These are phyloP conservation scores for Diaporthe amygdali DNA, from an alignment of 2,329 filamentous ascomycete species.

Conservation along the genomic window DNA sequence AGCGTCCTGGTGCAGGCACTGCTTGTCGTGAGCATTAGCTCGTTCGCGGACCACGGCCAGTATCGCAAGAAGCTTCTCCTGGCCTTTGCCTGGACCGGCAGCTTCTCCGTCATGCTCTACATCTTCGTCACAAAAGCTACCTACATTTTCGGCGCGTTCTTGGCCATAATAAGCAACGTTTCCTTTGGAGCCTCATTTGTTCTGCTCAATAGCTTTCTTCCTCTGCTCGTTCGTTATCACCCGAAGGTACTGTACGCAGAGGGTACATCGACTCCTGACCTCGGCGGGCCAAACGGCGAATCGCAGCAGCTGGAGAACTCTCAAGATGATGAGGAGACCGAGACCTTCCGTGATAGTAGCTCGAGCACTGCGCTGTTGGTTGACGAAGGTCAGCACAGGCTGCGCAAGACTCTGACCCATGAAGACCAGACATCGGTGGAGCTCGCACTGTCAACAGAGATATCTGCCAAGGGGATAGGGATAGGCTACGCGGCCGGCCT, in stretches of 20 bases:
- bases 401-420: slow-evolving; percentile 47
- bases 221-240: slow-evolving; percentile 87
- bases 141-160: slow-evolving; percentile 80
- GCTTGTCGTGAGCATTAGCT: slow-evolving; percentile 94
- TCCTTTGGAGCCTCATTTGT: slow-evolving; percentile 96
- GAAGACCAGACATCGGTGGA: slow-evolving; percentile 66
- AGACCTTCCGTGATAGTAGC: slow-evolving; percentile 37
- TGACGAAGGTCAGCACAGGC: slow-evolving; percentile 33
- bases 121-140: slow-evolving; percentile 76
- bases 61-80: slow-evolving; percentile 90
- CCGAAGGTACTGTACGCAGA: slow-evolving; percentile 50
- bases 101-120: slow-evolving; percentile 86
- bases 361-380: slow-evolving; percentile 55
- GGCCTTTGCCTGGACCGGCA: slow-evolving; percentile 82
- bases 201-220: slow-evolving; percentile 92
- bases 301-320: slow-evolving; percentile 40
- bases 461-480: slow-evolving; percentile 90
- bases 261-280: slow-evolving; percentile 35
- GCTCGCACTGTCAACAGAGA: slow-evolving; percentile 83
- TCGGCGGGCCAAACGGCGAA: slow-evolving; percentile 38
- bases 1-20: slow-evolving; percentile 89
- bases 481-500: slow-evolving; percentile 91
- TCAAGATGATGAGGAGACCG: slow-evolving; percentile 32
- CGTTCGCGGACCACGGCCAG: slow-evolving; percentile 90
- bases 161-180: slow-evolving; percentile 91